Conservation (phyloP, 352 stramenopile species). For the Lagenidium giganteum region DNA sequence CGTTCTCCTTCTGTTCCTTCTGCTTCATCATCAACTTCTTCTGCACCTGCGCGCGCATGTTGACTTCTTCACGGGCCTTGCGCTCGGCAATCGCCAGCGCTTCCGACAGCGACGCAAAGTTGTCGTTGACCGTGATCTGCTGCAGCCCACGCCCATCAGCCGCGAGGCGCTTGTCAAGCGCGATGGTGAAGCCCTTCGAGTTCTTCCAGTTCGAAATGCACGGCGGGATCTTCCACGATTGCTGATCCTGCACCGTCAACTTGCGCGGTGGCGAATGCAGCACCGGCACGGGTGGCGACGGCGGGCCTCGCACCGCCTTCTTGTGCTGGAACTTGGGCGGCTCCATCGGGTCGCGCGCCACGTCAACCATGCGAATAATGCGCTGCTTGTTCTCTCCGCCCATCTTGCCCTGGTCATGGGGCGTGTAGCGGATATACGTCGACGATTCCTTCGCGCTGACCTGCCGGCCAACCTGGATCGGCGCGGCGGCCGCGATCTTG, state of each 20-base stretch:
- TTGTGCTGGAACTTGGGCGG: constrained; percentile 99
- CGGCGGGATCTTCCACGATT: constrained; percentile 99
- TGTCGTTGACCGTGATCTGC: constrained; percentile 96
- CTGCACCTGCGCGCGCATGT: constrained; percentile 89
- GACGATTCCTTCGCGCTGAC: constrained; percentile 86
- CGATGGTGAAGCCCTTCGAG: constrained; percentile 98
- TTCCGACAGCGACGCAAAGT: constrained; percentile 97
- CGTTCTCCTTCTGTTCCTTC: constrained; percentile 95
- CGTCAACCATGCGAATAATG: constrained; percentile 98
- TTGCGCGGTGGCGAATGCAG: constrained; percentile 91
- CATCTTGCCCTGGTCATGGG: constrained; percentile 71
- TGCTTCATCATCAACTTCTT: constrained; percentile 89
- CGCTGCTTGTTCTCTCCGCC: constrained; percentile 77
- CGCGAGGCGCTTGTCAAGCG: constrained; percentile 98
- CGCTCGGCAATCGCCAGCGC: constrained; percentile 97
- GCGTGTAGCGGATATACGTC: constrained; percentile 83
- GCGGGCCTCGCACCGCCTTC: constrained; percentile 91
- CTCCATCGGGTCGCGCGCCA: constrained; percentile 98
- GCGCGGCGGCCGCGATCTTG: constrained; percentile 88
- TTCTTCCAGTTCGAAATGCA: constrained; percentile 99
- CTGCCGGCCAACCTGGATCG: constrained; percentile 77
- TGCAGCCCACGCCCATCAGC: constrained; percentile 96
- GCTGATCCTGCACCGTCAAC: constrained; percentile 90
- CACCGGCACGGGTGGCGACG: constrained; percentile 89
- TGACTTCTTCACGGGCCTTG: constrained; percentile 96